A percentile compares a stretch with the other conserved stretches of the same genome.
phyloP scores from a whole-genome alignment of 257 asterid species.

The Petrea volubilis region DNA sequence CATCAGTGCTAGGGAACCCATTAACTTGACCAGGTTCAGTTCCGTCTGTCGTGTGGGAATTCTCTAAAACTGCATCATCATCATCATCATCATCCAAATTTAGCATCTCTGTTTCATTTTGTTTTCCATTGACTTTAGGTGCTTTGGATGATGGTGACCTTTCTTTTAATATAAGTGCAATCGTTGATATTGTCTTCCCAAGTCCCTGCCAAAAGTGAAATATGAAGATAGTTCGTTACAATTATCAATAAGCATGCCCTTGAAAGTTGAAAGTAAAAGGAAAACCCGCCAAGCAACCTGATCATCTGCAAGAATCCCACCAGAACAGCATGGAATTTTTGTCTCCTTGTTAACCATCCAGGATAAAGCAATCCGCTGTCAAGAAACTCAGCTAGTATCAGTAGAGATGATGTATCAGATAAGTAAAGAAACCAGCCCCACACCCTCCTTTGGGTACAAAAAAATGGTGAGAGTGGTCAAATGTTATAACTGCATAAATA shows the following conservation, averaged over 20 bases:
- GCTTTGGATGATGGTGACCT: slow-evolving; percentile 65
- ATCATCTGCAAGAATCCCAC: slow-evolving; percentile 99
- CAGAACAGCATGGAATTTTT: slow-evolving; percentile 77
- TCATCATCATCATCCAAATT: slow-evolving; percentile 91
- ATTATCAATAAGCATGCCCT: slow-evolving; percentile 4
- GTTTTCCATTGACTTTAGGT: slow-evolving; percentile 38
- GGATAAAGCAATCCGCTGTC: slow-evolving; percentile 87
- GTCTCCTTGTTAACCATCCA: slow-evolving; percentile 99
- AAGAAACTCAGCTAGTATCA: slow-evolving; percentile 31
- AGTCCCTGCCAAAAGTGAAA: slow-evolving; percentile 71
- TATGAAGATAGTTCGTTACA: slow-evolving; percentile 14
- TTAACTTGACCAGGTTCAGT: slow-evolving; percentile 37
- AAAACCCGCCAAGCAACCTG: slow-evolving; percentile 55
- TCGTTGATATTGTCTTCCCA: slow-evolving; percentile 94
- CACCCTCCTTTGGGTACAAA: background rate
- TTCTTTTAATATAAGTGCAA: slow-evolving; percentile 91
- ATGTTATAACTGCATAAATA: background rate
- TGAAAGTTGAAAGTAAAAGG: slow-evolving; percentile 18
- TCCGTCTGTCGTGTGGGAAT: slow-evolving; percentile 33
- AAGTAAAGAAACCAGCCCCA: background rate
- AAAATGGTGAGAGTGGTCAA: background rate
- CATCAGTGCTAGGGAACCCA: slow-evolving; percentile 28
- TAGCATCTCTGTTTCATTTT: slow-evolving; percentile 64
- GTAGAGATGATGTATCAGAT: background rate
- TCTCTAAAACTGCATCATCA: slow-evolving; percentile 49